Evolutionary conservation across 2,329 filamentous ascomycete genomes (phyloP), one percentile per base, ranked within the genome.

Genomic region (Lizonia empirigonia): DNA sequence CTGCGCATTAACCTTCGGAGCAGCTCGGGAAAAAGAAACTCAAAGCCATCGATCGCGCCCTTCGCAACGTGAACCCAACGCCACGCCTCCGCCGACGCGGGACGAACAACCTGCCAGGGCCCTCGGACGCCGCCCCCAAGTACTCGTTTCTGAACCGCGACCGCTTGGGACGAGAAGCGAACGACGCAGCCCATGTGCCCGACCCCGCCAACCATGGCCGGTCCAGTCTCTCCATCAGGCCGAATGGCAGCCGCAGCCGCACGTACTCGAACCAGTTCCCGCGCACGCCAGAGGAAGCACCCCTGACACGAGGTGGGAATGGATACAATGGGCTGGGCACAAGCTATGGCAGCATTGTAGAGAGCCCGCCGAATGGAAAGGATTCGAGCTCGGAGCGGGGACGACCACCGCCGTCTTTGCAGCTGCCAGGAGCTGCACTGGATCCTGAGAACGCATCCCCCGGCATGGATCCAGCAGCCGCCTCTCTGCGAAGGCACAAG

Each of bases 11-110:
- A 58, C 54, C 41, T 23, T 29, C 30, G 15, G 26, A 34, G 42
- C 41, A 86, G 83, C 67, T 70, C 39, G 93, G 91, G 54, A 97
- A 97, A 77, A 97, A 97, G 77, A 88, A 91, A 70, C 82, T 97
- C 73, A 97, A 97, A 74, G 86, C 85, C 49, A 86, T 97, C 44
- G 76, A 82, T 19, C 84, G 88, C 55, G 90, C 91, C 52, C 82
- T 94, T 55, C 80, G 83, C 47, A 80, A 76, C 63, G 75, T 77
- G 75, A 84, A 77, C 73, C 84, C 70, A 78, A 82, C 77, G 1
- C 74, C 78, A 53, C 73, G 77, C 35, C 55, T 74, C 33, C 70
- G 74, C 56, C 65, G 68, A 29, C 69, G 74, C 46, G 63, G 68
- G 30, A 60, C 65, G 52, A 64, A 65, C 53, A 56, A 71, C 65